phyloP scores from a whole-genome alignment of 164 flowering plant species.

The Magnolia officinalis region DNA sequence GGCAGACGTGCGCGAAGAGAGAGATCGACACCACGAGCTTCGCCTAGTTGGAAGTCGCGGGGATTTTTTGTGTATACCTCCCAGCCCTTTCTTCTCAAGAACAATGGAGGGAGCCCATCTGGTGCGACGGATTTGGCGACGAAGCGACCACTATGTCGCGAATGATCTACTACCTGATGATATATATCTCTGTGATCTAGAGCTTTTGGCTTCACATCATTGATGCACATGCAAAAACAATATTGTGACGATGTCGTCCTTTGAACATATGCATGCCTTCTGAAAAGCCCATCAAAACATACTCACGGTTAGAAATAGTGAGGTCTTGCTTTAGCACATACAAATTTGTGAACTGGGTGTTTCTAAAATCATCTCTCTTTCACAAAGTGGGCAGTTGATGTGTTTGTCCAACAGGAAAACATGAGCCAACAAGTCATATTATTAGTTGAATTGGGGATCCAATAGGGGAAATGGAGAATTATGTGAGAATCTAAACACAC shows the following conservation, averaged over 20 bases:
- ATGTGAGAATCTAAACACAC: no score
- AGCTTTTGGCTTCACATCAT: constrained; percentile 32
- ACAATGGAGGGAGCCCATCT: constrained; percentile 14
- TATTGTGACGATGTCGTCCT: constrained; percentile 35
- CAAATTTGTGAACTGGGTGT: no score
- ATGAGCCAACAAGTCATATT: no score
- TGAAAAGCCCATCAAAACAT: no score
- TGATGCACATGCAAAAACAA: constrained; percentile 23
- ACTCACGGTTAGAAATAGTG: background rate
- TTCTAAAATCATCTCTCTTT: background rate
- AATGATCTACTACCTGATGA: constrained; percentile 37
- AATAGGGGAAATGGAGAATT: no score
- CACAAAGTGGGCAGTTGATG: background rate
- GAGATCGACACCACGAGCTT: constrained; percentile 4
- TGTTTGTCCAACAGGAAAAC: no score
- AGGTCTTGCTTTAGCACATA: no score
- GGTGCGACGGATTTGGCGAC: constrained; percentile 16
- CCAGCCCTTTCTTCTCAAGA: constrained; percentile 17
- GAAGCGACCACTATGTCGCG: background rate
- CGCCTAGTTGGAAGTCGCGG: background rate
- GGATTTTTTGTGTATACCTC: background rate
- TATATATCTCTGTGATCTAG: constrained; percentile 35
- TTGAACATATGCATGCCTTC: constrained; percentile 39
- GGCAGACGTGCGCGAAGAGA: constrained; percentile 5
- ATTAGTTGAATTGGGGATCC: no score